Conservation (phyloP, 208 protist species). For the Blastocrithidia nonstop region DNA sequence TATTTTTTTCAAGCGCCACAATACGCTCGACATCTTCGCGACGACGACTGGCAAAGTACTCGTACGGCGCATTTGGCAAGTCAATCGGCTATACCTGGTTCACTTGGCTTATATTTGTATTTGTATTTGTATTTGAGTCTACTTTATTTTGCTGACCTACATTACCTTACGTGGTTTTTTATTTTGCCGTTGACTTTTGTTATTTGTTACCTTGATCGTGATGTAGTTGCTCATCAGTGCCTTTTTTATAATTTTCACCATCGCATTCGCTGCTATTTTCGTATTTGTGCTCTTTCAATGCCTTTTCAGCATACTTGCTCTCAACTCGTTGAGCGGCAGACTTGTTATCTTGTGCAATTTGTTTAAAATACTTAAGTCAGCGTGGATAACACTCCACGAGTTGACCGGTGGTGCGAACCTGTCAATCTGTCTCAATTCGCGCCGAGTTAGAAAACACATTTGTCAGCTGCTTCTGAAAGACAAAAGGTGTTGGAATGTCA, state of each 20-base stretch:
- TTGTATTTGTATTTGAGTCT: too few species aligned
- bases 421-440: constrained; percentile 71
- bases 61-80: constrained; percentile 6
- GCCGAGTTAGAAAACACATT: constrained; percentile 65
- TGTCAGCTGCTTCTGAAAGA: constrained; percentile 68
- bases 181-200: not conserved
- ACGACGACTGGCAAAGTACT: constrained; percentile 47
- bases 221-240: constrained; percentile 37
- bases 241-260: too few species aligned
- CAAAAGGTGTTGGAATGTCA: constrained; percentile 47
- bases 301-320: too few species aligned
- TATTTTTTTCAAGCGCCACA: constrained; percentile 21
- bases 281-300: too few species aligned
- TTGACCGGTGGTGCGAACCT: constrained; percentile 46
- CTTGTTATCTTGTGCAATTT: too few species aligned
- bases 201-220: constrained; percentile 10
- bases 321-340: too few species aligned
- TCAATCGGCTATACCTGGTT: not conserved
- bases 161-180: not conserved
- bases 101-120: too few species aligned
- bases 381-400: constrained; percentile 30
- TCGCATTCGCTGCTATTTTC: too few species aligned
- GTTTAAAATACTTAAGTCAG: constrained; percentile 54
- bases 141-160: too few species aligned
- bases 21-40: constrained; percentile 26